Evolutionary conservation across 768 basidiomycete species (phyloP).

Genomic region (Punctularia strigosozonata): DNA sequence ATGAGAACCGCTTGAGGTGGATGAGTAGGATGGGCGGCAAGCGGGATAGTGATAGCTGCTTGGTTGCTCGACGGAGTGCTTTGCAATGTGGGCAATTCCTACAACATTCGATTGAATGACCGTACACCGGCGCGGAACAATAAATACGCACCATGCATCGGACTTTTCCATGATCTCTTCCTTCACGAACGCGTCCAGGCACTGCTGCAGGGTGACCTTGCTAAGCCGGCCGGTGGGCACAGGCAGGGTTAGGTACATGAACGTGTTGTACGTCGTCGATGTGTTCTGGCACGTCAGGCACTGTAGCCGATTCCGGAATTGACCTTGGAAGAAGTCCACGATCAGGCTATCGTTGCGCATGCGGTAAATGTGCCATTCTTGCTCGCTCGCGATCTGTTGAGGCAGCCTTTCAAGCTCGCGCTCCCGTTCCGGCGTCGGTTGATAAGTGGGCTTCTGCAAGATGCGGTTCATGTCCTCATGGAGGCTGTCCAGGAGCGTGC

Average conservation of each 20-base stretch:
- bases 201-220: constrained; percentile 63
- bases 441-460: constrained; percentile 53
- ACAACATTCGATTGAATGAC: background rate
- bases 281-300: constrained; percentile 75
- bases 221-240: constrained; percentile 55
- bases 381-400: constrained; percentile 77
- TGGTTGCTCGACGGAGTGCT: constrained; percentile 72
- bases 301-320: constrained; percentile 81
- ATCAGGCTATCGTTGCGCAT: constrained; percentile 87
- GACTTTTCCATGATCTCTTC: constrained; percentile 85
- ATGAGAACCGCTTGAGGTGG: constrained; percentile 86
- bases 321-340: constrained; percentile 96
- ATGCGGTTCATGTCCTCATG: constrained; percentile 63
- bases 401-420: constrained; percentile 81
- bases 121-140: background rate
- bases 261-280: constrained; percentile 93
- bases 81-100: constrained; percentile 98
- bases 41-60: constrained; percentile 81
- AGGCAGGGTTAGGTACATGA: constrained; percentile 90
- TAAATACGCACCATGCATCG: constrained; percentile 71
- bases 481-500: constrained; percentile 80
- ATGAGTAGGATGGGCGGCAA: constrained; percentile 89
- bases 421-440: constrained; percentile 69
- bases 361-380: constrained; percentile 88
- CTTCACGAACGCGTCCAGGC: constrained; percentile 84